phyloP scores from a whole-genome alignment of 1,139 yeast species.

The Kluyveromyces marxianus region DNA sequence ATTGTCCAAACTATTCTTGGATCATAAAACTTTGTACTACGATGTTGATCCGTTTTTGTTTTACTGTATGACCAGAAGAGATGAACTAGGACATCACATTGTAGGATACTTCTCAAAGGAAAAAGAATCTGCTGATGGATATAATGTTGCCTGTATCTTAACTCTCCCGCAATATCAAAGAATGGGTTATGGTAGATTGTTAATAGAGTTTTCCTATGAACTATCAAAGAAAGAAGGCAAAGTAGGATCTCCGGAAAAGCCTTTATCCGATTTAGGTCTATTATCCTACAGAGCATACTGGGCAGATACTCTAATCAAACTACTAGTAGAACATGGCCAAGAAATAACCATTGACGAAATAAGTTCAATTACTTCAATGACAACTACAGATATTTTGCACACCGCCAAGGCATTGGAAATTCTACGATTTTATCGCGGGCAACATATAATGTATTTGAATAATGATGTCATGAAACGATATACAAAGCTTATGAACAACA shows the following conservation, averaged over 20 bases:
- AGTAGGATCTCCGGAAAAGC: constrained; percentile 95
- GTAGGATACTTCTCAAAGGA: constrained; percentile 97
- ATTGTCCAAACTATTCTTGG: constrained; percentile 78
- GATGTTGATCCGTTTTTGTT: constrained; percentile 96
- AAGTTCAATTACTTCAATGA: constrained; percentile 82
- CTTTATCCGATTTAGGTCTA: constrained; percentile 87
- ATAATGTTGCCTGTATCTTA: constrained; percentile 93
- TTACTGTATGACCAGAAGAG: constrained; percentile 88
- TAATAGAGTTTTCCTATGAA: constrained; percentile 90
- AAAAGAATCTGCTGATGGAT: constrained; percentile 92
- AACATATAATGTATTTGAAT: constrained; percentile 85
- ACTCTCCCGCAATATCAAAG: constrained; percentile 95
- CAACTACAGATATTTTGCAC: constrained; percentile 90
- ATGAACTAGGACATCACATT: constrained; percentile 84
- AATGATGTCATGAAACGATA: constrained; percentile 75
- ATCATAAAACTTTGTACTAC: constrained; percentile 90
- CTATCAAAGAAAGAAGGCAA: constrained; percentile 81
- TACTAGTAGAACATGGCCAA: constrained; percentile 56
- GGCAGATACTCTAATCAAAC: constrained; percentile 80
- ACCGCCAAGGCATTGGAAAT: constrained; percentile 88
- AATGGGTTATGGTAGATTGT: constrained; percentile 83
- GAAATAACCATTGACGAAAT: constrained; percentile 93
- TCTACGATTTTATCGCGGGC: constrained; percentile 89
- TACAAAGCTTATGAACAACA: constrained; percentile 64
- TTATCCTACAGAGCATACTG: constrained; percentile 92